Evolutionary conservation across 1,139 yeast species (phyloP).

Genomic region (Trichomonascaceae sp.): DNA sequence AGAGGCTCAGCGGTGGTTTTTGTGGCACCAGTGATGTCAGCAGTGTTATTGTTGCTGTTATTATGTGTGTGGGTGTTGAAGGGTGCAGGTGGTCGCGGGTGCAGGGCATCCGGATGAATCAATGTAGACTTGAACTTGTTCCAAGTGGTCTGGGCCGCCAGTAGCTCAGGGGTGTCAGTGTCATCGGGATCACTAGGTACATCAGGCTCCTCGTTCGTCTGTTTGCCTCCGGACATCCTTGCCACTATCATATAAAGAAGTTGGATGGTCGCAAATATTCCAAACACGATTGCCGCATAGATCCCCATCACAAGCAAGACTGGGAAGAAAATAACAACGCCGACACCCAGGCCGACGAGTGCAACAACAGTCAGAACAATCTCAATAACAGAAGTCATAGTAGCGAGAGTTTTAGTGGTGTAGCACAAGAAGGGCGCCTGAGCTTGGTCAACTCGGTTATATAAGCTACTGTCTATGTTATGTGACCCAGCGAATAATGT

Average conservation of each 20-base stretch:
- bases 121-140: neutral
- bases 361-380: neutral
- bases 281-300: neutral
- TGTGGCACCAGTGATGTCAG: no score
- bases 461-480: no score
- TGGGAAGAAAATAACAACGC: neutral
- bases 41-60: no score
- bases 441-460: no score
- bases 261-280: neutral
- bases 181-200: no score
- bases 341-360: neutral
- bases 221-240: neutral
- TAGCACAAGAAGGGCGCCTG: no score
- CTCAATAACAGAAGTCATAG: neutral
- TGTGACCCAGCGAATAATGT: no score
- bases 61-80: no score
- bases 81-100: no score
- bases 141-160: neutral
- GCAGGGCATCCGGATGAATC: no score
- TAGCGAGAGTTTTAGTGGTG: neutral
- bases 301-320: neutral
- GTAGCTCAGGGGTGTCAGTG: no score
- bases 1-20: no score
- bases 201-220: neutral
- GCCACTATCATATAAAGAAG: neutral